phyloP scores from a whole-genome alignment of 2,329 filamentous ascomycete species.

The Diplodia seriata region DNA sequence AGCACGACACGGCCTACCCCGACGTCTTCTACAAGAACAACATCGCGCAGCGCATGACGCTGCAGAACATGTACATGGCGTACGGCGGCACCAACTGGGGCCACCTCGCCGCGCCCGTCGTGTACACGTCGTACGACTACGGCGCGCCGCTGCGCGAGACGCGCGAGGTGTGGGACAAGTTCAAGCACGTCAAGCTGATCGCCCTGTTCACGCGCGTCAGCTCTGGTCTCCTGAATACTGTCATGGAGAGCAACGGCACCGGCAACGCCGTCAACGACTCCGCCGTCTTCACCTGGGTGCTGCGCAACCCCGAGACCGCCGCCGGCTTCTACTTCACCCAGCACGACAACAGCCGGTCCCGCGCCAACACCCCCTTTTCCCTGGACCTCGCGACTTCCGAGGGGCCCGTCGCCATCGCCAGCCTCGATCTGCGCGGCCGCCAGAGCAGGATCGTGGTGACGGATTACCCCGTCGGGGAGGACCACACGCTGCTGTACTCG shows the following conservation, averaged over 20 bases:
- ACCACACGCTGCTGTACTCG: constrained; percentile 60
- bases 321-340: constrained; percentile 66
- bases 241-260: constrained; percentile 59
- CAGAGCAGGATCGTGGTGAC: constrained; percentile 68
- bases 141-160: constrained; percentile 67
- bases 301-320: constrained; percentile 65
- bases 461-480: constrained; percentile 62
- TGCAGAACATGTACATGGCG: constrained; percentile 69
- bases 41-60: constrained; percentile 65
- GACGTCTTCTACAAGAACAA: constrained; percentile 70
- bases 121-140: constrained; percentile 68
- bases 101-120: constrained; percentile 61
- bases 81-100: constrained; percentile 72
- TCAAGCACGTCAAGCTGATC: constrained; percentile 68
- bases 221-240: constrained; percentile 62
- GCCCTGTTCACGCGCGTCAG: constrained; percentile 66
- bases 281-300: constrained; percentile 61
- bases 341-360: constrained; percentile 61
- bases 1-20: constrained; percentile 65
- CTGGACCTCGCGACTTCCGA: constrained; percentile 63
- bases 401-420: constrained; percentile 62
- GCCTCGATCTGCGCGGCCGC: constrained; percentile 65
- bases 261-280: constrained; percentile 60
- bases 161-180: constrained; percentile 64
- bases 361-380: constrained; percentile 60